These are phyloP conservation scores for Meira miltonrushii DNA, from an alignment of 1,284 basidiomycete species.

Conservation along the genomic window DNA sequence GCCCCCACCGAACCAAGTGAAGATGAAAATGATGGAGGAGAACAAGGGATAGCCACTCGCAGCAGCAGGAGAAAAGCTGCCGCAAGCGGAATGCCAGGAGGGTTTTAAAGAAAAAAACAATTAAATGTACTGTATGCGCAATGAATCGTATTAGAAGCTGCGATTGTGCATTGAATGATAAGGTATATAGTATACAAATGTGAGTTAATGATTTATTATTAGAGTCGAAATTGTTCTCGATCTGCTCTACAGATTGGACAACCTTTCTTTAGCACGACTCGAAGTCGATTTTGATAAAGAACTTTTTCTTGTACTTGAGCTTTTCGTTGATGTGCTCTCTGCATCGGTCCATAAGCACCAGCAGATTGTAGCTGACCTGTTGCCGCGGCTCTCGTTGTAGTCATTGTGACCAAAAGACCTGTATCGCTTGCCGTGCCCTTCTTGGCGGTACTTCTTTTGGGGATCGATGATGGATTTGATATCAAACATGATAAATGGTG, in stretches of 20 bases:
- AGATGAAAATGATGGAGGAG: too few relatives aligned
- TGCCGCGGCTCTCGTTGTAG: constrained; percentile 6
- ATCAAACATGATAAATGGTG: constrained; percentile 37
- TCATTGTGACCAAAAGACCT: neutral
- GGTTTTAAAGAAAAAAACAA: too few relatives aligned
- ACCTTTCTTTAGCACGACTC: constrained; percentile 9
- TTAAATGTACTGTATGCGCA: too few relatives aligned
- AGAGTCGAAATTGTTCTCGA: too few relatives aligned
- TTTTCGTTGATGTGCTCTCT: constrained; percentile 1
- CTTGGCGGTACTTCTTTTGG: constrained; percentile 7
- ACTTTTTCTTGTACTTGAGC: constrained; percentile 1
- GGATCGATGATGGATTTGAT: neutral
- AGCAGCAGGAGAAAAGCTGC: too few relatives aligned
- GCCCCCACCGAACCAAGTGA: too few relatives aligned
- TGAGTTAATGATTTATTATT: too few relatives aligned
- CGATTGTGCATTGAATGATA: too few relatives aligned
- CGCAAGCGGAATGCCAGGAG: too few relatives aligned
- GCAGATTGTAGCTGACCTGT: neutral
- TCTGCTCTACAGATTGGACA: constrained; percentile 2
- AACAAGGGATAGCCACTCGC: too few relatives aligned
- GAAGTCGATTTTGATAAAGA: constrained; percentile 5
- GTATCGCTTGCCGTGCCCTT: neutral
- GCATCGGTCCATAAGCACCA: neutral
- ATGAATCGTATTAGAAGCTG: too few relatives aligned
- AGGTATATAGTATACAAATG: too few relatives aligned